A percentile compares a stretch with the other conserved stretches of the same genome.
phyloP scores from a whole-genome alignment of 176 grass and related monocot genomes.

The Carex parvula region DNA sequence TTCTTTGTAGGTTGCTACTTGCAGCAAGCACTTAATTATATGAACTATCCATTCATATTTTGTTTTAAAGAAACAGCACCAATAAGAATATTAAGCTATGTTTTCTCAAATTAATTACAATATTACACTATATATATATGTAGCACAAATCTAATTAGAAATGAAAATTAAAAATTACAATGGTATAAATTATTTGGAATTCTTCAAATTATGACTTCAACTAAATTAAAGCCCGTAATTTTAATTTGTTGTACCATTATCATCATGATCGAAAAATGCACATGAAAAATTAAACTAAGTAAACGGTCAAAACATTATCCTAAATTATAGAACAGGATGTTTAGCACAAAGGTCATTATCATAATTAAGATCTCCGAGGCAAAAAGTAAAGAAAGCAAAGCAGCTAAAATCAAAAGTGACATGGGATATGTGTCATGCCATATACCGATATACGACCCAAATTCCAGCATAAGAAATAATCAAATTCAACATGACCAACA shows the following conservation, averaged over 20 bases:
- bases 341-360: neutral
- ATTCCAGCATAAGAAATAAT: neutral
- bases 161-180: neutral
- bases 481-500: neutral
- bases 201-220: neutral
- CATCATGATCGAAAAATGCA: neutral
- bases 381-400: neutral
- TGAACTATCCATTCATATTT: neutral
- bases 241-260: neutral
- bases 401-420: neutral
- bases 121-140: neutral
- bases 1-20: neutral
- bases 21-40: neutral
- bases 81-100: neutral
- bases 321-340: neutral
- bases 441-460: neutral
- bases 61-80: too few species aligned
- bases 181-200: neutral
- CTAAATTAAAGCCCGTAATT: neutral
- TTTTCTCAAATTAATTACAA: too few species aligned
- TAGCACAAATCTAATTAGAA: neutral
- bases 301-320: neutral
- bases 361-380: neutral
- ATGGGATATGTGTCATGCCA: neutral
- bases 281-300: neutral